These are phyloP conservation scores for Populus hybrid DNA, from an alignment of 441 rosid species.

Conservation along the genomic window DNA sequence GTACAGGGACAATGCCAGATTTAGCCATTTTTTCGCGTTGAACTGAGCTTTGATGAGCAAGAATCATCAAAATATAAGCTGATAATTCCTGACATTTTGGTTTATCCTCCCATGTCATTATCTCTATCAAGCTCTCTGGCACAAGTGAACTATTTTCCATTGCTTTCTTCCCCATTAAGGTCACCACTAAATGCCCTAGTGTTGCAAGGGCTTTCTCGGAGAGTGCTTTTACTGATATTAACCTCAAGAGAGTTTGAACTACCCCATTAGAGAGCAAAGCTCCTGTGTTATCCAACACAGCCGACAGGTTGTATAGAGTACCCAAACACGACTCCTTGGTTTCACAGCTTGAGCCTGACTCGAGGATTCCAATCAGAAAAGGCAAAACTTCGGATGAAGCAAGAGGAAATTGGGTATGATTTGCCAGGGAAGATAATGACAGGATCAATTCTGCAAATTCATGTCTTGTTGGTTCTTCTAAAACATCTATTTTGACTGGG, in stretches of 20 bases:
- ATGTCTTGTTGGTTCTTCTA: conserved; percentile 51
- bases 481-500: conserved; percentile 38
- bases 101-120: conserved; percentile 78
- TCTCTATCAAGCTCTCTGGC: conserved; percentile 65
- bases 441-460: conserved; percentile 58
- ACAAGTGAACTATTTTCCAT: conserved; percentile 53
- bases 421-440: conserved; percentile 58
- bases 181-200: conserved; percentile 66
- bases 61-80: conserved; percentile 72
- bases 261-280: conserved; percentile 53
- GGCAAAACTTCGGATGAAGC: conserved; percentile 47
- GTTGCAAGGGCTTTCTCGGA: conserved; percentile 73
- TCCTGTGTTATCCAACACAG: conserved; percentile 58
- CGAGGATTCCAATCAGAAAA: conserved; percentile 51
- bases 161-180: conserved; percentile 68
- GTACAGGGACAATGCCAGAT: conserved; percentile 72
- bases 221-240: conserved; percentile 41
- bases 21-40: conserved; percentile 68
- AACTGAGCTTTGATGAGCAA: conserved; percentile 77
- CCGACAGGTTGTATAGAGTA: conserved; percentile 52
- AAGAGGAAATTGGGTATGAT: conserved; percentile 35
- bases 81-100: conserved; percentile 84
- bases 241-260: conserved; percentile 41
- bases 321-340: conserved; percentile 59
- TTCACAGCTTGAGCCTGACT: conserved; percentile 41